Percentiles rank a stretch among this genome's conserved stretches.
Conservation (phyloP, 345 rosid species). For the Hypericum perforatum region DNA sequence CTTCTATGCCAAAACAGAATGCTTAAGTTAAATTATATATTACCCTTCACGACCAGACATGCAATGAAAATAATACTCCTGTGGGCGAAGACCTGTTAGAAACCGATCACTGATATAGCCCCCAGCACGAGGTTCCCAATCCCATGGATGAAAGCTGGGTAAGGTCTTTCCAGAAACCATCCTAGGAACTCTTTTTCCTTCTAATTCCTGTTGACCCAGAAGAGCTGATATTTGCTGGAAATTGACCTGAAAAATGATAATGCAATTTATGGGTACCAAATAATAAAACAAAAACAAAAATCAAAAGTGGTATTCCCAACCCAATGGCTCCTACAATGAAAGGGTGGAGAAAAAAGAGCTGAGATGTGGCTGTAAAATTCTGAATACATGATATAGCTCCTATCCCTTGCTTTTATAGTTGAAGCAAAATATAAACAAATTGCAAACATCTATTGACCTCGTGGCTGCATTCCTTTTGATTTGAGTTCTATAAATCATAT, state of each 20-base stretch:
- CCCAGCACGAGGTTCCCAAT: constrained; percentile 95
- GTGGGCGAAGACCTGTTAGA: constrained; percentile 98
- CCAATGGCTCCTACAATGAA: not conserved
- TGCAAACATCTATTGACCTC: too few relatives aligned
- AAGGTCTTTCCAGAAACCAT: constrained; percentile 99
- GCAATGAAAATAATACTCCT: constrained; percentile 98
- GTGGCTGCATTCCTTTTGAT: too few relatives aligned
- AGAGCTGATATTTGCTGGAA: constrained; percentile 96
- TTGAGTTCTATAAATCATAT: too few relatives aligned
- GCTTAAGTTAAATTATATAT: constrained; percentile 8
- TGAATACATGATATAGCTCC: too few relatives aligned
- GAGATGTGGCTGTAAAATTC: too few relatives aligned
- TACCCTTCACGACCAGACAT: constrained; percentile 99
- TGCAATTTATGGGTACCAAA: constrained; percentile 1
- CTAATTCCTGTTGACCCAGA: constrained; percentile 96
- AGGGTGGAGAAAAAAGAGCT: too few relatives aligned
- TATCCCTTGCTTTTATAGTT: too few relatives aligned
- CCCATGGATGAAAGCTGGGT: constrained; percentile 95
- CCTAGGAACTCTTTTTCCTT: constrained; percentile 95
- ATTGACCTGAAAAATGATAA: constrained; percentile 58
- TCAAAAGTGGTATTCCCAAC: not conserved
- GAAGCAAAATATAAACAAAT: too few relatives aligned
- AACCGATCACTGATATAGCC: constrained; percentile 93
- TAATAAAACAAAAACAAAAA: not conserved
- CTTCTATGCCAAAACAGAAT: too few relatives aligned